phyloP scores from a whole-genome alignment of 2,329 filamentous ascomycete species.

The Pestalotiopsis sp. region DNA sequence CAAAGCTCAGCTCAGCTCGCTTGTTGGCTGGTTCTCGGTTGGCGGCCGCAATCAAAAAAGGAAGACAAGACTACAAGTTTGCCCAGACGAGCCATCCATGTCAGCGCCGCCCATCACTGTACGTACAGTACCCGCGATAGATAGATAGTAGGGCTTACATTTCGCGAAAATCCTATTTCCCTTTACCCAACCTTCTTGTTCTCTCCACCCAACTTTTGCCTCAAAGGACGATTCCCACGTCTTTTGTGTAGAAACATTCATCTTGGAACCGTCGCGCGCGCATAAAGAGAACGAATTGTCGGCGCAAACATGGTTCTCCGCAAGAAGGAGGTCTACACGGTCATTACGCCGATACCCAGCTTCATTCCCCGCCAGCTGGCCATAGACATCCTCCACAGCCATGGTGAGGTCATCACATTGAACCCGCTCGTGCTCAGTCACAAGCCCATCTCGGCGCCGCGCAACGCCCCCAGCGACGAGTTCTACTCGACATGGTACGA shows the following conservation, averaged over 20 bases:
- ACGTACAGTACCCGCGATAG: neutral
- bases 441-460: conserved; percentile 67
- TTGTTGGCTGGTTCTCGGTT: neutral
- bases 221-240: neutral
- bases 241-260: neutral
- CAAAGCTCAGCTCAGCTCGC: neutral
- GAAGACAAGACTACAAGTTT: neutral
- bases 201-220: neutral
- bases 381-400: conserved; percentile 72
- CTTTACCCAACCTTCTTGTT: neutral
- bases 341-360: conserved; percentile 70
- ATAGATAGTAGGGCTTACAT: neutral
- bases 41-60: neutral
- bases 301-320: conserved; percentile 50
- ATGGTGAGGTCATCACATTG: conserved; percentile 71
- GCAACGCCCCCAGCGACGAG: conserved; percentile 69
- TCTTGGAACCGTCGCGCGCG: neutral
- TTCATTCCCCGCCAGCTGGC: conserved; percentile 74
- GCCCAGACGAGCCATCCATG: neutral
- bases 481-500: conserved; percentile 77
- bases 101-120: neutral
- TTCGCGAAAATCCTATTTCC: neutral
- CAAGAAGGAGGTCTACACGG: conserved; percentile 68
- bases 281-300: neutral
- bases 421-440: conserved; percentile 70